Conservation (phyloP, 2,329 filamentous ascomycete species). For the Shiraia sp. region DNA sequence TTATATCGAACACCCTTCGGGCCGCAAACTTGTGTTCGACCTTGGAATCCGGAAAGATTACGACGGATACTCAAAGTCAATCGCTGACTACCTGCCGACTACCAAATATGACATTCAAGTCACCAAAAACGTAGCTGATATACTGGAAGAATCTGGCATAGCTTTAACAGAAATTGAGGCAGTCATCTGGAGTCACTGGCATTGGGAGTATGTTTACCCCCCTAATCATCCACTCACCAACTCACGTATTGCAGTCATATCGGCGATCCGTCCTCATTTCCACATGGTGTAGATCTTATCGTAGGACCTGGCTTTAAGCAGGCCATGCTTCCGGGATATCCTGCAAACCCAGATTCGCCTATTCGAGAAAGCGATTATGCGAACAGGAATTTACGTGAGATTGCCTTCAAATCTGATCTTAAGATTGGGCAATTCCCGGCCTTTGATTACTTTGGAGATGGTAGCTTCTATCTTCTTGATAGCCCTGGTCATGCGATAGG, state of each 20-base stretch:
- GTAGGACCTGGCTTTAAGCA: slow-evolving; percentile 59
- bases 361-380: slow-evolving; percentile 29
- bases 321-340: slow-evolving; percentile 53
- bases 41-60: slow-evolving; percentile 54
- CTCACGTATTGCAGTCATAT: slow-evolving; percentile 42
- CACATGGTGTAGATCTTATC: slow-evolving; percentile 51
- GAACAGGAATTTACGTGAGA: slow-evolving; percentile 26
- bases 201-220: slow-evolving; percentile 45
- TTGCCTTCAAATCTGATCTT: slow-evolving; percentile 17
- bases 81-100: slow-evolving; percentile 21
- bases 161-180: slow-evolving; percentile 40
- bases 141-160: slow-evolving; percentile 41
- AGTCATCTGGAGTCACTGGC: slow-evolving; percentile 51
- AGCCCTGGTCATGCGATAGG: slow-evolving; percentile 58
- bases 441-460: slow-evolving; percentile 60
- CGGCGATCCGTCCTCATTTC: slow-evolving; percentile 56
- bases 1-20: slow-evolving; percentile 52
- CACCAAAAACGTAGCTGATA: slow-evolving; percentile 47
- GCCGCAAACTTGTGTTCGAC: slow-evolving; percentile 52
- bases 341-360: slow-evolving; percentile 30
- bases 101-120: slow-evolving; percentile 44
- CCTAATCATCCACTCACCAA: neutral
- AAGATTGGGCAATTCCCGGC: slow-evolving; percentile 52
- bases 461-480: slow-evolving; percentile 59
- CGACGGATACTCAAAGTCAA: slow-evolving; percentile 34